phyloP scores from a whole-genome alignment of 1,284 basidiomycete species.

The Cryptococcus sp. region DNA sequence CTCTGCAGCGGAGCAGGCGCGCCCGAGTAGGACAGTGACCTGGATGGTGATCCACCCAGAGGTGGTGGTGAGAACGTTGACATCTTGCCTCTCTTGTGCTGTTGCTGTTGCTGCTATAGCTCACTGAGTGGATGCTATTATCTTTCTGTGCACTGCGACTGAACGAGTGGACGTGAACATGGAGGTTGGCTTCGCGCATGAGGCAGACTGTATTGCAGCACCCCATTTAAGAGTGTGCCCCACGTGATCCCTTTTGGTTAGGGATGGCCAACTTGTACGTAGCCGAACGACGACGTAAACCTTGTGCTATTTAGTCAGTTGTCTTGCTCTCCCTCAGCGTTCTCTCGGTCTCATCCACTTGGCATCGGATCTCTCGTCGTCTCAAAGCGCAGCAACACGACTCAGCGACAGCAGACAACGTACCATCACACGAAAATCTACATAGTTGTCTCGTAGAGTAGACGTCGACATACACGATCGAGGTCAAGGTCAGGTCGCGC shows the following conservation, averaged over 20 bases:
- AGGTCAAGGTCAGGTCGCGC: background rate
- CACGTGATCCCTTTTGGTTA: background rate
- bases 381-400: too few relatives aligned
- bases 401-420: too few relatives aligned
- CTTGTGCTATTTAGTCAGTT: background rate
- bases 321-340: too few relatives aligned
- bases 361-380: too few relatives aligned
- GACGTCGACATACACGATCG: too few relatives aligned
- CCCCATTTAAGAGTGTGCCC: background rate
- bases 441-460: too few relatives aligned
- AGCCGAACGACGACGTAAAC: background rate
- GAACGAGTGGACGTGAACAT: slow-evolving; percentile 1
- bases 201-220: background rate
- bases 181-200: background rate
- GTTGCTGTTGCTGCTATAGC: background rate
- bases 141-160: background rate
- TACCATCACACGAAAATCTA: too few relatives aligned
- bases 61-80: slow-evolving; percentile 12
- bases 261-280: background rate
- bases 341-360: too few relatives aligned
- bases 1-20: slow-evolving; percentile 31
- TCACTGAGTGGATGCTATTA: background rate
- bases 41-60: slow-evolving; percentile 11
- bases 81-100: background rate
- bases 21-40: slow-evolving; percentile 17